Evolutionary conservation across 2,329 filamentous ascomycete species (phyloP).

Genomic region (Pestalotiopsis sp.): DNA sequence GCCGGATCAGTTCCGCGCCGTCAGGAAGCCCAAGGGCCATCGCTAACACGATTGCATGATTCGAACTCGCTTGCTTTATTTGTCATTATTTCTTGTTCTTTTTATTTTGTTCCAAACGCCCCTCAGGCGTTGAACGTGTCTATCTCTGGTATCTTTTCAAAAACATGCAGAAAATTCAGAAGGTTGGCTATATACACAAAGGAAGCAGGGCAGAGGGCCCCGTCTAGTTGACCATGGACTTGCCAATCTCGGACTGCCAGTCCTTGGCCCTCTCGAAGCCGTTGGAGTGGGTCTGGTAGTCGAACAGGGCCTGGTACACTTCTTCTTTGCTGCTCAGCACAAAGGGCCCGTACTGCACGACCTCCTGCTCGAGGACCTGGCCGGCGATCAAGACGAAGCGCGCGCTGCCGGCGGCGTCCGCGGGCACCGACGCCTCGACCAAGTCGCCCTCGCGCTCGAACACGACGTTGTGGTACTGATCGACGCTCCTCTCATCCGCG

Average conservation of each 20-base stretch:
- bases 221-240: conserved; percentile 30
- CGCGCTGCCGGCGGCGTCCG: conserved; percentile 56
- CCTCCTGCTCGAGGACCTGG: conserved; percentile 68
- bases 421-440: conserved; percentile 71
- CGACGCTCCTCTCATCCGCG: conserved; percentile 54
- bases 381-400: conserved; percentile 70
- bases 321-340: conserved; percentile 65
- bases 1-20: neutral
- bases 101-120: neutral
- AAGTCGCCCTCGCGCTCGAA: conserved; percentile 81
- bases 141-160: conserved; percentile 8
- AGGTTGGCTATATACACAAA: conserved; percentile 8
- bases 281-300: conserved; percentile 67
- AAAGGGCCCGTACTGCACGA: conserved; percentile 74
- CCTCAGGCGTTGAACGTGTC: neutral
- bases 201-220: neutral
- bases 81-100: neutral
- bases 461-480: conserved; percentile 84
- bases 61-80: conserved; percentile 1
- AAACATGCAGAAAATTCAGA: conserved; percentile 1
- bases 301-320: conserved; percentile 68
- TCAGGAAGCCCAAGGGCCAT: neutral
- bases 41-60: conserved; percentile 17
- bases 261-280: conserved; percentile 71
- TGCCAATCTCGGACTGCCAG: conserved; percentile 66